Conservation (phyloP, 2,329 filamentous ascomycete species). For the Aureobasidium sp. region DNA sequence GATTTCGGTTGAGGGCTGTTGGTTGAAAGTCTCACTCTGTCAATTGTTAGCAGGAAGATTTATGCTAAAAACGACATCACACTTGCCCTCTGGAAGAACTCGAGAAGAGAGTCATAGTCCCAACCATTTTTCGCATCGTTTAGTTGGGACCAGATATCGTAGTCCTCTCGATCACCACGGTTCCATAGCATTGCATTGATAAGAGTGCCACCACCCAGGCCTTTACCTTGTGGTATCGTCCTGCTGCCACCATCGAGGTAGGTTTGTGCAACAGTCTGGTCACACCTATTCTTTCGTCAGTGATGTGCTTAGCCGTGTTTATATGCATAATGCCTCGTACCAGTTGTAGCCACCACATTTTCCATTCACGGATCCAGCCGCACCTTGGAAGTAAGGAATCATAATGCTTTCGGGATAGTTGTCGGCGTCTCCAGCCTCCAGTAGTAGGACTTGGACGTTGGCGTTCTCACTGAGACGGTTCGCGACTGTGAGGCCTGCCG, state of each 20-base stretch:
- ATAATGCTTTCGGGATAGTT: constrained; percentile 16
- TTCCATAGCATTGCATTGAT: constrained; percentile 27
- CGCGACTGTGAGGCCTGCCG: constrained; percentile 23
- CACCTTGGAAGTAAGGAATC: constrained; percentile 14
- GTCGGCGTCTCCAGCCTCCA: constrained; percentile 23
- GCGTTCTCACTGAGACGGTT: constrained; percentile 22
- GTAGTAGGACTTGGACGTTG: constrained; percentile 21
- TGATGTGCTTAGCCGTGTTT: not conserved
- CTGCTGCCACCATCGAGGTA: constrained; percentile 20
- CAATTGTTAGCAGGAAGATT: not conserved
- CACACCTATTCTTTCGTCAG: constrained; percentile 9
- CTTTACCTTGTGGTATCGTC: constrained; percentile 20
- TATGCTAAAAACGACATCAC: no score
- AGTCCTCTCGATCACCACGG: constrained; percentile 39
- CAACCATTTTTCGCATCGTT: constrained; percentile 45
- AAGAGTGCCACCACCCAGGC: constrained; percentile 26
- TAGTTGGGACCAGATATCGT: constrained; percentile 48
- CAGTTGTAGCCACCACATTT: constrained; percentile 14
- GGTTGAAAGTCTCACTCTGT: constrained; percentile 23
- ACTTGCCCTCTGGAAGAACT: constrained; percentile 24
- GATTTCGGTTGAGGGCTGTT: constrained; percentile 24
- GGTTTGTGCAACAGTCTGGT: constrained; percentile 18
- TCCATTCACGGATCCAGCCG: constrained; percentile 13
- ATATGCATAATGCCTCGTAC: not conserved
- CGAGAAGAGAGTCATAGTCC: constrained; percentile 43